These are phyloP conservation scores for Viridothelium virens DNA, from an alignment of 495 filamentous ascomycete species.

Conservation along the genomic window DNA sequence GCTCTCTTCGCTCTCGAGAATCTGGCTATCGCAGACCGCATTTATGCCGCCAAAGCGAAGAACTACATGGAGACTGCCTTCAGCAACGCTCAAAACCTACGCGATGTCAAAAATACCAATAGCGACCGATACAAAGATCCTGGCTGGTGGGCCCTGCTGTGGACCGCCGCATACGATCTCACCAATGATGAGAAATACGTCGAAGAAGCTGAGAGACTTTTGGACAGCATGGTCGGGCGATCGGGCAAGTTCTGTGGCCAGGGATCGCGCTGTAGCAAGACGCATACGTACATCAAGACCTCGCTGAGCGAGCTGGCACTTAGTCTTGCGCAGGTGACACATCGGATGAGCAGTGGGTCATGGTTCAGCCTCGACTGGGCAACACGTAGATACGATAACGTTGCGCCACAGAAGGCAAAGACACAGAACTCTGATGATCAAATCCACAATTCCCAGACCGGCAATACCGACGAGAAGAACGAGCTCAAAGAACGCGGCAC, in stretches of 20 bases:
- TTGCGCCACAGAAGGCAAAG: neutral
- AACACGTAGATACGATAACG: neutral
- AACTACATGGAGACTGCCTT: constrained; percentile 3
- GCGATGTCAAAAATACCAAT: neutral
- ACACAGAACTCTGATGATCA: too few relatives aligned
- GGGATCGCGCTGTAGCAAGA: neutral
- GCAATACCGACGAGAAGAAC: neutral
- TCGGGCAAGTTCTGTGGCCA: neutral
- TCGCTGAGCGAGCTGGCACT: neutral
- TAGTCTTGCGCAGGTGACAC: neutral
- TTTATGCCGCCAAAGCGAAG: neutral
- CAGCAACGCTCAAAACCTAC: neutral
- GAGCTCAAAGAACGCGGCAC: neutral
- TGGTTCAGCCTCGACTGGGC: neutral
- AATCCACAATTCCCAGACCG: too few relatives aligned
- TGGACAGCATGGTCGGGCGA: neutral
- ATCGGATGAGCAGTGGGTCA: neutral
- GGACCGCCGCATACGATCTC: neutral
- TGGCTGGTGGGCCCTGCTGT: constrained; percentile 6
- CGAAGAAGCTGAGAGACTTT: constrained; percentile 1
- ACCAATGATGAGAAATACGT: neutral
- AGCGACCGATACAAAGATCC: neutral
- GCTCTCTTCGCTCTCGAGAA: neutral
- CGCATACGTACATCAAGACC: neutral
- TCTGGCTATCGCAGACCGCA: neutral